Evolutionary conservation across 2,329 filamentous ascomycete genomes (phyloP), one percentile per base, ranked within the genome.

Genomic region (Ophiostoma pallidulum): DNA sequence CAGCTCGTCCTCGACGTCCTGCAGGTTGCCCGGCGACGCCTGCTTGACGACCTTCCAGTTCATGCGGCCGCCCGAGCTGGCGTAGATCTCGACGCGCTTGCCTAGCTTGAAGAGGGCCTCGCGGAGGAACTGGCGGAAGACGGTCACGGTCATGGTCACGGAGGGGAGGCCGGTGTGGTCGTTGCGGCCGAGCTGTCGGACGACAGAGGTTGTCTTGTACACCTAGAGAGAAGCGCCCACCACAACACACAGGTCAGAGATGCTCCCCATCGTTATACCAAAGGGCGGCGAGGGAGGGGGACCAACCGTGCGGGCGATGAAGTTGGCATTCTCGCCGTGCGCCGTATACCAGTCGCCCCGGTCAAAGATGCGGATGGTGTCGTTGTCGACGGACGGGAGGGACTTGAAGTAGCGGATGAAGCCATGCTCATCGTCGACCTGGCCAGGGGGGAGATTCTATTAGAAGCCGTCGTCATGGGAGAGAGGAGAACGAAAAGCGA

Each of bases 351-450:
- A 98, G 62, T 98, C 92, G 31, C 86, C 85, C 54, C 92, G 81
- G 60, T 97, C 90, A 62, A 97, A 97, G 51, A 98, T 84, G 46
- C 92, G 83, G 46, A 98, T 75, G 0, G 87, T 90, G 47, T 86
- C 84, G 33, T 80, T 75, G 57, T 80, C 78, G 45, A 80, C 79
- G 13, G 71, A 59, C 6, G 88, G 80, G 3, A 98, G 75, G n/a
- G 82, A 84, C 58, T 91, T 91, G 73, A 94, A 98, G 70, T 89
- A 94, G 57, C 84, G 87, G 69, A 97, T 96, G 73, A 98, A 98
- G 56, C 91, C 89, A 61, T 84, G 82, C 71, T 98, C 92, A 62
- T 98, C 92, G 60, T 98, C 94, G 62, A 97, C 87, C 85, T 90
- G 32, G n/a, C n/a, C n/a, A n/a, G n/a, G n/a, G 26, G 9, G 20